These are phyloP conservation scores for Cytospora leucostoma DNA, from an alignment of 2,329 filamentous ascomycete species.

Conservation along the genomic window DNA sequence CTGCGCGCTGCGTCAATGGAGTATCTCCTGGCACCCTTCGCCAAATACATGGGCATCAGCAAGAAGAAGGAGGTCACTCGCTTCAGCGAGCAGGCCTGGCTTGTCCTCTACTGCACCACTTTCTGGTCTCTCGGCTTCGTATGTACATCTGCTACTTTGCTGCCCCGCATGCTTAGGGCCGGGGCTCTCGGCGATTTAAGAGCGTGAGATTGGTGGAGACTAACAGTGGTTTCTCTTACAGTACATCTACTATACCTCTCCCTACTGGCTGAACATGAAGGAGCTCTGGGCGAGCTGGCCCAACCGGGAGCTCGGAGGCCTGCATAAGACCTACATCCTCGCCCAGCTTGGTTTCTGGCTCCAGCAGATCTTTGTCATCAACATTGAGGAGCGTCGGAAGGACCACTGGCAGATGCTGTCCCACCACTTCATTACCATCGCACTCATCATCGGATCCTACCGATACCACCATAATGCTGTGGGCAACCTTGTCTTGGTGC, in stretches of 20 bases:
- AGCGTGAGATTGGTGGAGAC: slow-evolving; percentile 3
- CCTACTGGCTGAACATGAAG: slow-evolving; percentile 74
- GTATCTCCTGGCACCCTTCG: slow-evolving; percentile 79
- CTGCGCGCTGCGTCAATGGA: slow-evolving; percentile 84
- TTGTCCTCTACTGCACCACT: slow-evolving; percentile 77
- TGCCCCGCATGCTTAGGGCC: background rate
- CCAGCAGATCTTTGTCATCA: slow-evolving; percentile 90
- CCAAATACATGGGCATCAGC: slow-evolving; percentile 69
- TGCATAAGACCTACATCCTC: slow-evolving; percentile 87
- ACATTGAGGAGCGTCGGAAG: slow-evolving; percentile 92
- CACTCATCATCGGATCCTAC: slow-evolving; percentile 79
- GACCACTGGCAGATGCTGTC: slow-evolving; percentile 96
- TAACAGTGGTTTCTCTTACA: slow-evolving; percentile 40
- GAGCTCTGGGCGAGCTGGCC: slow-evolving; percentile 88
- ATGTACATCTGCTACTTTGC: slow-evolving; percentile 39
- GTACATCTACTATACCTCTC: slow-evolving; percentile 79
- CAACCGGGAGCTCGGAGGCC: slow-evolving; percentile 68
- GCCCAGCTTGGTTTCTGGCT: slow-evolving; percentile 91
- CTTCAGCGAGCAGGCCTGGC: slow-evolving; percentile 94
- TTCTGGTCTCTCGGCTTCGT: slow-evolving; percentile 88
- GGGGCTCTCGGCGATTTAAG: background rate
- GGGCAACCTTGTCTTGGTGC: slow-evolving; percentile 82
- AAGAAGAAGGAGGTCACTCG: slow-evolving; percentile 76
- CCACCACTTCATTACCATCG: slow-evolving; percentile 88
- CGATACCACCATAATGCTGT: slow-evolving; percentile 84